These are phyloP conservation scores for Exophiala sideris DNA, from an alignment of 2,329 filamentous ascomycete species.

Conservation along the genomic window DNA sequence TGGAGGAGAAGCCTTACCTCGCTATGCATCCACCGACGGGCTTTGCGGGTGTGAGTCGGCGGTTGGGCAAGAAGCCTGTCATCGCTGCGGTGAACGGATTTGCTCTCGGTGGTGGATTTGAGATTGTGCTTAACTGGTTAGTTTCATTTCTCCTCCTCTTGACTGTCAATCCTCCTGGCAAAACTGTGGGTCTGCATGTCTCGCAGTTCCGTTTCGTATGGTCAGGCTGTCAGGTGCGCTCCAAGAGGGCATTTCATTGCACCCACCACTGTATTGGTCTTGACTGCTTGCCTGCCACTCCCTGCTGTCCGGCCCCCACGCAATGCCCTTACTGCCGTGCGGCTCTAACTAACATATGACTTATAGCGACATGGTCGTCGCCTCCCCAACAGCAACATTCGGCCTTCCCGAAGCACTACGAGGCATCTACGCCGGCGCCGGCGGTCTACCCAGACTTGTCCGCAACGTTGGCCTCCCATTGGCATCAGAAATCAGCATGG, in stretches of 20 bases:
- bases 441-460: constrained; percentile 65
- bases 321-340: too few relatives aligned
- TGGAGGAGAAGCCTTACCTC: constrained; percentile 25
- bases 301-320: too few relatives aligned
- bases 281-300: not conserved
- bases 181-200: not conserved
- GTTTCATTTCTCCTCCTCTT: constrained; percentile 4
- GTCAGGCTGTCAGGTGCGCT: too few relatives aligned
- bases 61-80: constrained; percentile 68
- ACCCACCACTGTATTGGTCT: not conserved
- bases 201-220: too few relatives aligned
- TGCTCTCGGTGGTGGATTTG: constrained; percentile 71
- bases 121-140: constrained; percentile 51
- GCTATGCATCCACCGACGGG: constrained; percentile 33
- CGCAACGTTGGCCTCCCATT: constrained; percentile 65
- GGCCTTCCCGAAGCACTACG: constrained; percentile 68
- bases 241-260: too few relatives aligned
- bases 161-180: not conserved
- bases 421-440: constrained; percentile 68
- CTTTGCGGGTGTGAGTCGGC: constrained; percentile 50
- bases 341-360: not conserved
- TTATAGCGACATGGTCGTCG: constrained; percentile 62
- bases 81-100: constrained; percentile 74
- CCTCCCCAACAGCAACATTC: constrained; percentile 56
- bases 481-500: constrained; percentile 68